Evolutionary conservation across 805 yeast genomes (phyloP).

Genomic region (Sugiyamaella boreocaroliniensis): DNA sequence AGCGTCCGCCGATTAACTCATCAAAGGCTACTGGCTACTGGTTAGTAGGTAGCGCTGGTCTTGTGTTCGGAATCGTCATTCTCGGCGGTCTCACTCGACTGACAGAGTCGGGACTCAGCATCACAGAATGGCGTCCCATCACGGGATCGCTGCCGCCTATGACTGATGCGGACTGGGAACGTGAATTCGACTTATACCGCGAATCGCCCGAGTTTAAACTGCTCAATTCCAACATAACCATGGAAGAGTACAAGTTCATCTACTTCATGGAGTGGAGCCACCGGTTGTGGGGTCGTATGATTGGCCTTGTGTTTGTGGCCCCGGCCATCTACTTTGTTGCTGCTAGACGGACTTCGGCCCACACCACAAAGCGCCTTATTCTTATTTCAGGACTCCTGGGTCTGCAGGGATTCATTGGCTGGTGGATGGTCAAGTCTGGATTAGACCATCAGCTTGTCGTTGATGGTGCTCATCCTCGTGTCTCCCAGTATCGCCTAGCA

Average conservation of each 20-base stretch:
- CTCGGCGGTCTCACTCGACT: conserved; percentile 92
- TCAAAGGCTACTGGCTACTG: conserved; percentile 72
- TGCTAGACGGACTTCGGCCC: conserved; percentile 56
- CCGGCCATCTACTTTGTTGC: conserved; percentile 82
- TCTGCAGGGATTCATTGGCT: conserved; percentile 91
- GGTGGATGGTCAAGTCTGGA: conserved; percentile 99
- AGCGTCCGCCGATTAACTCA: conserved; percentile 32
- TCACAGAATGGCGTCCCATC: conserved; percentile 98
- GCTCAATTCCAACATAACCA: conserved; percentile 77
- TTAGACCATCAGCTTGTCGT: conserved; percentile 74
- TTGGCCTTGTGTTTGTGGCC: conserved; percentile 72
- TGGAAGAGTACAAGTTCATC: conserved; percentile 92
- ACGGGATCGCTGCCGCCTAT: conserved; percentile 92
- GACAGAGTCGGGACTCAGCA: conserved; percentile 92
- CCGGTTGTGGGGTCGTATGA: conserved; percentile 83
- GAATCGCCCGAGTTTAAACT: conserved; percentile 87
- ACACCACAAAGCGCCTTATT: conserved; percentile 59
- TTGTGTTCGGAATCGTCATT: conserved; percentile 93
- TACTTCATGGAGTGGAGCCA: conserved; percentile 98
- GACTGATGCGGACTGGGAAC: conserved; percentile 74
- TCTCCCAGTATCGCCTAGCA: conserved; percentile 88
- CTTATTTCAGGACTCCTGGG: conserved; percentile 76
- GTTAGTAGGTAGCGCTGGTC: conserved; percentile 77
- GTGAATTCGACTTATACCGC: conserved; percentile 72
- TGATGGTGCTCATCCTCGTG: conserved; percentile 92